Conservation (phyloP, 208 protist species). For the Entamoeba moshkovskii region DNA sequence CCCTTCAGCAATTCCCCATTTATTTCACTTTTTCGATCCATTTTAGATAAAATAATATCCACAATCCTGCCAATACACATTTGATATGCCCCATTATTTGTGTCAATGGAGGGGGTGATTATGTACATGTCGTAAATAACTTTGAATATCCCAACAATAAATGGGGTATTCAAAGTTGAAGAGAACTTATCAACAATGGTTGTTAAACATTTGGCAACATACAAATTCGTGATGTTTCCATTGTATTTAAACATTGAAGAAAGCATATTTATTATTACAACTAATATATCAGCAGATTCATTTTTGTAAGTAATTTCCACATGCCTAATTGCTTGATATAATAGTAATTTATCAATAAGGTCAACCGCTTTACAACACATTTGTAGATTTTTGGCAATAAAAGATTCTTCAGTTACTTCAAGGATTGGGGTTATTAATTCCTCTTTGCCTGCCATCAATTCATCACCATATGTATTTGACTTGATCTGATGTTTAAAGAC, state of each 20-base stretch:
- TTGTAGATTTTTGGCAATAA: neutral
- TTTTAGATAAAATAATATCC: neutral
- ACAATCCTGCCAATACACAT: neutral
- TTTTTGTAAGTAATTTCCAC: neutral
- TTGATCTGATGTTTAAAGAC: neutral
- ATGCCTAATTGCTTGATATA: neutral
- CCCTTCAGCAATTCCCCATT: neutral
- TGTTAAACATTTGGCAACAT: neutral
- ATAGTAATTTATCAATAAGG: neutral
- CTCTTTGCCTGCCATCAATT: neutral
- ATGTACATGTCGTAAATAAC: neutral
- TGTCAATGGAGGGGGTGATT: neutral
- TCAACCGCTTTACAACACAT: neutral
- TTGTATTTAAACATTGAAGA: neutral
- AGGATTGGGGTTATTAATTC: neutral
- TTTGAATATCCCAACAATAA: neutral
- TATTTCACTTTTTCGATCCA: neutral
- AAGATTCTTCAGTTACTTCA: neutral
- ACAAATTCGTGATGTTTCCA: neutral
- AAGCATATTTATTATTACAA: neutral
- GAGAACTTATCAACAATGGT: constrained; percentile 2
- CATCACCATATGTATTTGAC: neutral
- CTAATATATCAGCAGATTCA: neutral
- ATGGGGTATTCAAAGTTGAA: neutral
- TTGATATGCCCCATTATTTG: neutral